Percentiles rank a stretch among this genome's conserved stretches.
phyloP scores from a whole-genome alignment of 768 basidiomycete species.

The Boletus rex-veris region DNA sequence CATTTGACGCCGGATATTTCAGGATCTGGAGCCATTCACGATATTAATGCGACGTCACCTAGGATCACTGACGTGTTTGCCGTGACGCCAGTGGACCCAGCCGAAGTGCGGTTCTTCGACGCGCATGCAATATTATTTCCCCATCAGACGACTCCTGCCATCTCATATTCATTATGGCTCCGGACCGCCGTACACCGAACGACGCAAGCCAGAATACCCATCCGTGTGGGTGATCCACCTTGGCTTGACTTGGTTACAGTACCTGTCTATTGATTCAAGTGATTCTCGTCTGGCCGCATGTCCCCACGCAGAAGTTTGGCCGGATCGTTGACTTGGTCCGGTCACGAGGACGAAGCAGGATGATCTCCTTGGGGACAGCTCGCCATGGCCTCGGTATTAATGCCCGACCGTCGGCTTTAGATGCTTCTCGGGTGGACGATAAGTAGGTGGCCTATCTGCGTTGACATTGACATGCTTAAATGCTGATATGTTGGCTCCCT shows the following conservation, averaged over 20 bases:
- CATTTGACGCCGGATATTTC: not conserved
- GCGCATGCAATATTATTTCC: not conserved
- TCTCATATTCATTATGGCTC: not conserved
- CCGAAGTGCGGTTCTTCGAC: not conserved
- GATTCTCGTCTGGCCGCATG: no score
- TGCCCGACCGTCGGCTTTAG: no score
- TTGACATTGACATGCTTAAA: not conserved
- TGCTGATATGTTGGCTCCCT: no score
- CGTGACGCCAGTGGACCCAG: conserved; percentile 4
- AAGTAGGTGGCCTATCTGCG: not conserved
- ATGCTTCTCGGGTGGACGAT: no score
- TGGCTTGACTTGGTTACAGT: no score
- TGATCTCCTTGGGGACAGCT: no score
- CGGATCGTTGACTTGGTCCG: not conserved
- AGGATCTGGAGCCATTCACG: not conserved
- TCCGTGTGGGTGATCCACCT: no score
- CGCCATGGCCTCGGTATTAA: not conserved
- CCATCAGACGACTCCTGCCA: no score
- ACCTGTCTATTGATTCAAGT: no score
- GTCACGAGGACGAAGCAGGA: not conserved
- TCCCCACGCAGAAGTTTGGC: no score
- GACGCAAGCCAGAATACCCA: not conserved
- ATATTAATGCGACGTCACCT: not conserved
- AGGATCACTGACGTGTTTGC: not conserved
- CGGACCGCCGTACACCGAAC: not conserved